Conservation (phyloP, 164 flowering plant species). For the Nelumbo lutea region DNA sequence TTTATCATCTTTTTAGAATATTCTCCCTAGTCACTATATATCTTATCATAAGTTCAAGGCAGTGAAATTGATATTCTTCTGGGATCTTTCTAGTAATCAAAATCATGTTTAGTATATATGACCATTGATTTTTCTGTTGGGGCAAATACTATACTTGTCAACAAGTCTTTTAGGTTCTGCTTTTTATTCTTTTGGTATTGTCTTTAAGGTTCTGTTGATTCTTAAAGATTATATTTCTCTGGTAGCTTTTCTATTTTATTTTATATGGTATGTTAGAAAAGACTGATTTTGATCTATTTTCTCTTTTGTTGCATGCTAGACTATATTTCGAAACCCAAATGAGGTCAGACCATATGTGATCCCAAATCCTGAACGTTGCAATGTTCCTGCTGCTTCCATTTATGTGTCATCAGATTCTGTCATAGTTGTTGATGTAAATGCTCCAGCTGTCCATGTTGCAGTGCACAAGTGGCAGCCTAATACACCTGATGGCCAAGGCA, state of each 20-base stretch:
- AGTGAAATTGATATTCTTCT: too few species aligned
- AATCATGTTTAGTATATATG: too few species aligned
- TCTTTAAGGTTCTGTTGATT: too few species aligned
- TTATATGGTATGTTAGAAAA: not conserved
- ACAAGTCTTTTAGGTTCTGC: too few species aligned
- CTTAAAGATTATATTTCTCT: not conserved
- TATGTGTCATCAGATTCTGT: slow-evolving; percentile 79
- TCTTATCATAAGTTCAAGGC: too few species aligned
- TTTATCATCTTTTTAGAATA: too few species aligned
- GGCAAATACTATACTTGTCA: too few species aligned
- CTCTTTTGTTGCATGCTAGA: slow-evolving; percentile 38
- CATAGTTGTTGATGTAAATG: slow-evolving; percentile 72
- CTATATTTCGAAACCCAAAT: slow-evolving; percentile 88
- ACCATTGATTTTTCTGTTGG: too few species aligned
- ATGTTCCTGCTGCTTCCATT: slow-evolving; percentile 89
- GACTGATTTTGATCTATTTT: not conserved
- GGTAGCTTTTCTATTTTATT: not conserved
- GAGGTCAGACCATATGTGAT: slow-evolving; percentile 70
- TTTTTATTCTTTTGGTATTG: too few species aligned
- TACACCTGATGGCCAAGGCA: slow-evolving; percentile 95
- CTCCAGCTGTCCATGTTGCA: slow-evolving; percentile 92
- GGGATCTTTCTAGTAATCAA: too few species aligned
- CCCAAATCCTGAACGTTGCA: slow-evolving; percentile 86
- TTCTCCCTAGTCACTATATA: too few species aligned
- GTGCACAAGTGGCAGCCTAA: slow-evolving; percentile 98